Conservation (phyloP, 768 basidiomycete genomes). For the Lactarius hengduanensis region DNA sequence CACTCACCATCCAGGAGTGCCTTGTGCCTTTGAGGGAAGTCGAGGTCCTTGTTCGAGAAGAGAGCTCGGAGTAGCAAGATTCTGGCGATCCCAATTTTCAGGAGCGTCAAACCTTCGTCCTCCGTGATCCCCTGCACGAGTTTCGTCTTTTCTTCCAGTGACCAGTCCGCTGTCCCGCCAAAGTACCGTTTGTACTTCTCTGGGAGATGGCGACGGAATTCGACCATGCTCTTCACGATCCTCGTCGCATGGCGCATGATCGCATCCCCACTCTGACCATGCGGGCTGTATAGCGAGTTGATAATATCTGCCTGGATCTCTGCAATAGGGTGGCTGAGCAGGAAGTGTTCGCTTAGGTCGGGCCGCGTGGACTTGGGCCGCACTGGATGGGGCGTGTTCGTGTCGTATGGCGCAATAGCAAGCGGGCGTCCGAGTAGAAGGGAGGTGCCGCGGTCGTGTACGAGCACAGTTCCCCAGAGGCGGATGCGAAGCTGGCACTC, state of each 20-base stretch:
- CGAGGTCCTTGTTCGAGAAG: constrained; percentile 73
- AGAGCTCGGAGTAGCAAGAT: constrained; percentile 76
- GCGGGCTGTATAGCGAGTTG: constrained; percentile 79
- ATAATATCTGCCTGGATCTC: constrained; percentile 90
- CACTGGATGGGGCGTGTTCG: constrained; percentile 72
- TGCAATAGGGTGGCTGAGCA: constrained; percentile 68
- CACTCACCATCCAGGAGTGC: constrained; percentile 75
- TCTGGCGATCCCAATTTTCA: constrained; percentile 80
- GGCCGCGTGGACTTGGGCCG: constrained; percentile 43
- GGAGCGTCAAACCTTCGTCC: constrained; percentile 76
- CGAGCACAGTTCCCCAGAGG: constrained; percentile 80
- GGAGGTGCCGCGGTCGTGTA: constrained; percentile 87
- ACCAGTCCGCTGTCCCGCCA: constrained; percentile 74
- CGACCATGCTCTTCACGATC: constrained; percentile 74
- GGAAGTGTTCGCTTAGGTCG: constrained; percentile 78
- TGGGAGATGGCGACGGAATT: constrained; percentile 66
- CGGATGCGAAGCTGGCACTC: constrained; percentile 78
- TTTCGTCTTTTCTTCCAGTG: constrained; percentile 58
- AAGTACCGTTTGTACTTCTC: constrained; percentile 75
- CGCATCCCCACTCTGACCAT: constrained; percentile 63
- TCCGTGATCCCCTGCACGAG: constrained; percentile 74
- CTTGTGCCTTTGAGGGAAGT: constrained; percentile 60
- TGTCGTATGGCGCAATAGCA: constrained; percentile 78
- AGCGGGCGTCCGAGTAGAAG: constrained; percentile 84
- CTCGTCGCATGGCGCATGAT: constrained; percentile 76